phyloP scores from a whole-genome alignment of 257 asterid species.

The Eustoma russellianum region DNA sequence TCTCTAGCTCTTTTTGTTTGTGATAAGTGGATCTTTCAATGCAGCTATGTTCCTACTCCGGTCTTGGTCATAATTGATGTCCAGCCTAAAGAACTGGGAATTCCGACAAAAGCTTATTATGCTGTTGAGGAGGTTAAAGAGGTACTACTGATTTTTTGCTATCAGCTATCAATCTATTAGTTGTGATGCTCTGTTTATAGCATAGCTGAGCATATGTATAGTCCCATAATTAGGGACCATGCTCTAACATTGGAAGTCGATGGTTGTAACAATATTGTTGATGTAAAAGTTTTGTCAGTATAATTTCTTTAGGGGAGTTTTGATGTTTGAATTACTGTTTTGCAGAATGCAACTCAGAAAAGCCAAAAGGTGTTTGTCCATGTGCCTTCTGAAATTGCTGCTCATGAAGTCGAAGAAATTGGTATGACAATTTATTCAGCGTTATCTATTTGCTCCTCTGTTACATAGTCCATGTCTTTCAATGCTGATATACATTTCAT shows the following conservation, averaged over 20 bases:
- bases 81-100: conserved; percentile 84
- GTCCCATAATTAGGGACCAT: not conserved
- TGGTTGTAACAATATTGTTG: not conserved
- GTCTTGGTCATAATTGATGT: conserved; percentile 89
- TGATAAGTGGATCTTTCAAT: conserved; percentile 12
- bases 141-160: conserved; percentile 24
- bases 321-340: not conserved
- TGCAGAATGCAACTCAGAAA: conserved; percentile 93
- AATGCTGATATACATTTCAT: not conserved
- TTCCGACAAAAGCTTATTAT: conserved; percentile 91
- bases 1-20: not conserved
- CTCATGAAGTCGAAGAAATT: conserved; percentile 98
- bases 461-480: not conserved
- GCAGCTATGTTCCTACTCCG: conserved; percentile 82
- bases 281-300: not conserved
- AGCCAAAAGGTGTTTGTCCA: conserved; percentile 97
- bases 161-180: no score
- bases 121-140: conserved; percentile 98
- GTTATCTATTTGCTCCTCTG: not conserved
- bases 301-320: not conserved
- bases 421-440: conserved; percentile 28
- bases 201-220: not conserved
- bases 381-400: conserved; percentile 93
- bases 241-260: not conserved
- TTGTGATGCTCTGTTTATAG: not conserved